Evolutionary conservation across 164 flowering plant species (phyloP), one percentile per base, ranked within the genome.

Genomic region (Magnolia kwangsiensis): DNA sequence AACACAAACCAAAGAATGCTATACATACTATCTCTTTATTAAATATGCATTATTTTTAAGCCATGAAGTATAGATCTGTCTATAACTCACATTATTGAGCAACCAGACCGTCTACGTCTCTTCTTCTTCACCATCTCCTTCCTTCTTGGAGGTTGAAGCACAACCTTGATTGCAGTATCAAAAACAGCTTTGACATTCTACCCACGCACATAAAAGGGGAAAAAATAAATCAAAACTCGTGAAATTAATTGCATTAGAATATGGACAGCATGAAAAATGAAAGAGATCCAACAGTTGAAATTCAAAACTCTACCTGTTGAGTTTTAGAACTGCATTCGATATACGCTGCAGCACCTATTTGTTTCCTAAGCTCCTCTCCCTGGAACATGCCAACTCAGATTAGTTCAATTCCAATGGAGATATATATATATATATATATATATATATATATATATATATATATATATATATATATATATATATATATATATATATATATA

Each of bases 281-380:
- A 37, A 37, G 7, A 51, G 11, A 45, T n/a, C 21, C 24, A 19
- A 20, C 18, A n/a, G n/a, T 18, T 29, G 10, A 18, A 70, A 21
- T 70, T 49, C 72, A 19, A 50, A 8, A 0, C 10, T 69, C 21
- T 74, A 93, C 99, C 94, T 96, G 99, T 80, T 96, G 99, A 72
- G 99, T 96, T 84, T 96, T 96, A 10, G 99, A 96, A 83, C 98
- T 96, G 86, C 99, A 96, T 78, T 96, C 98, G 23, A 96, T 88
- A 74, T 93, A 96, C 27, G 98, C 97, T 45, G 98, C 97, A 67
- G 98, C 99, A 72, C 99, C 99, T 78, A 96, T 92, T 80, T 90
- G 97, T 79, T 93, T 96, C 89, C 99, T 87, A 72, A 96, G 85
- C 83, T 95, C 98, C 83, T 94, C 98, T 55, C 98, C 98, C 98